A percentile compares a stretch with the other conserved stretches of the same genome.
Evolutionary conservation across 148 eudicot genomes (phyloP).

Genomic region (Chenopodium quinoa): DNA sequence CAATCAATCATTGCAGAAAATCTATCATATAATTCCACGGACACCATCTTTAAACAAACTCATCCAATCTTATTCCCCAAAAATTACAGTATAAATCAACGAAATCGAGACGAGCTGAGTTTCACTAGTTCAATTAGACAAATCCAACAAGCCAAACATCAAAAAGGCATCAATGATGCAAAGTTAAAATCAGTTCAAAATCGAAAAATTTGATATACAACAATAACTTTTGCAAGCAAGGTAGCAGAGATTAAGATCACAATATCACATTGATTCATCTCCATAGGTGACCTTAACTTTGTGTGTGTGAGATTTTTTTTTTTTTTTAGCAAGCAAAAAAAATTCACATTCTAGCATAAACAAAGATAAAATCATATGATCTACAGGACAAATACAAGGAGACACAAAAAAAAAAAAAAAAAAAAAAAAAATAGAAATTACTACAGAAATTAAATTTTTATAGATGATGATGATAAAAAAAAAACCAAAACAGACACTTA

Average conservation of each 20-base stretch:
- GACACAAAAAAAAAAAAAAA: neutral
- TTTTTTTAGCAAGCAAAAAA: neutral
- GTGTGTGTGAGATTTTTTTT: too few species aligned
- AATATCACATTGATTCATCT: neutral
- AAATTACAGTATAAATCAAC: neutral
- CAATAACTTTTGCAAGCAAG: neutral
- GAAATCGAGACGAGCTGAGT: neutral
- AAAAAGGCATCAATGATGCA: neutral
- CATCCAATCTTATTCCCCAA: neutral
- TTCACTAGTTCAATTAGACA: neutral
- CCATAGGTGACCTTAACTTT: neutral
- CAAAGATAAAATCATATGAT: neutral
- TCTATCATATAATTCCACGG: neutral
- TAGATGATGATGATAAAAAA: neutral
- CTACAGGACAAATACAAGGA: neutral
- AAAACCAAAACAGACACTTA: neutral
- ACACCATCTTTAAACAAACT: neutral
- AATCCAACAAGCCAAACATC: neutral
- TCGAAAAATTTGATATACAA: neutral
- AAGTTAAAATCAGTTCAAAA: neutral
- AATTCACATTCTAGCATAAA: neutral
- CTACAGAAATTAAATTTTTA: neutral
- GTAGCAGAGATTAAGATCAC: neutral
- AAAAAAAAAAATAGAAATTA: neutral
- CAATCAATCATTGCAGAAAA: conserved; percentile 5